Conservation (phyloP, 257 asterid genomes). For the Misopates orontium region DNA sequence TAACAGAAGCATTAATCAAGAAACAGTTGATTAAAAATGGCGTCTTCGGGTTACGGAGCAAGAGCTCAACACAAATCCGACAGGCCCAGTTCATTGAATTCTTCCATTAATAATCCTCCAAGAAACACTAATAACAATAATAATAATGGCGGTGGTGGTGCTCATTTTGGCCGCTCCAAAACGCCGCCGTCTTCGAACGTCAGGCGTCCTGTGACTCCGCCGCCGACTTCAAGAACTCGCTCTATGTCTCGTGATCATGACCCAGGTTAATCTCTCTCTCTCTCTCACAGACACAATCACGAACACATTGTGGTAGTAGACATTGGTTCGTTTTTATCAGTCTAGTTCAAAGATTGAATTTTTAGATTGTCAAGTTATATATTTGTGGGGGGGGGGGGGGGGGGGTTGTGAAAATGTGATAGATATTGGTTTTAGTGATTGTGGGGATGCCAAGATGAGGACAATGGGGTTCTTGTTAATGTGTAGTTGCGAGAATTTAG, state of each 20-base stretch:
- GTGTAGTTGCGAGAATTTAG: no score
- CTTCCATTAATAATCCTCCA: conserved; percentile 24
- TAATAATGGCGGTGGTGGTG: conserved; percentile 35
- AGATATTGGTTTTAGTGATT: no score
- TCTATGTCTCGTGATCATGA: conserved; percentile 45
- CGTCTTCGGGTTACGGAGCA: conserved; percentile 36
- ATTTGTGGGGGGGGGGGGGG: no score
- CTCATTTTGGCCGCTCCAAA: conserved; percentile 32
- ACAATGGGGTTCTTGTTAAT: no score
- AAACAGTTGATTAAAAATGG: conserved; percentile 32
- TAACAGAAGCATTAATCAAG: not conserved
- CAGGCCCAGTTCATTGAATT: conserved; percentile 33
- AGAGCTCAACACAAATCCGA: conserved; percentile 50
- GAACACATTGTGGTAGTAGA: not conserved
- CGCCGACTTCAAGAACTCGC: conserved; percentile 68
- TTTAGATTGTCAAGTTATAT: not conserved
- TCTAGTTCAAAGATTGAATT: no score
- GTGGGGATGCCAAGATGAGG: no score
- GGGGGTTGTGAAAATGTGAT: no score
- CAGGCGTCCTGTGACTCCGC: conserved; percentile 79
- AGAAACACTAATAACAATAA: no score
- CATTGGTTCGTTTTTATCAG: no score
- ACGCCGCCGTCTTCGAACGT: conserved; percentile 33
- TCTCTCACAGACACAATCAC: not conserved
- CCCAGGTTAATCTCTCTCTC: conserved; percentile 54